Evolutionary conservation across 495 filamentous ascomycete species (phyloP).

Genomic region (Penicillium simplicissimum): DNA sequence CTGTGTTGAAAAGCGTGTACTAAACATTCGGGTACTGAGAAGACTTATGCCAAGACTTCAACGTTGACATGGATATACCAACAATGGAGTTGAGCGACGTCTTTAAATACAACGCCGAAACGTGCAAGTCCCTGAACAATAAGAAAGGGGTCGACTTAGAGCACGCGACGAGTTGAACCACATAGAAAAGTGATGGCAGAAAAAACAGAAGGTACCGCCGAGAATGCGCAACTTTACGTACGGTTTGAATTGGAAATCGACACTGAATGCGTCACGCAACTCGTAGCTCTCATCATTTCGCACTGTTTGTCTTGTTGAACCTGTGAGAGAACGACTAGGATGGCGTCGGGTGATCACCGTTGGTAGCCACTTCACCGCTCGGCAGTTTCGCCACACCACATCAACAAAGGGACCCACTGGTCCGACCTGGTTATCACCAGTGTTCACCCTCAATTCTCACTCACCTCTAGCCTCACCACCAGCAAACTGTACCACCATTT

Average conservation of each 20-base stretch:
- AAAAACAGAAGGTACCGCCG: background rate
- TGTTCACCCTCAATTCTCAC: background rate
- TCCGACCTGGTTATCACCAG: background rate
- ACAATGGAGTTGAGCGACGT: background rate
- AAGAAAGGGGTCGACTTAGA: background rate
- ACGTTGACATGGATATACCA: no score
- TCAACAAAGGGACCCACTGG: constrained; percentile 1
- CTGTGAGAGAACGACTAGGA: no score
- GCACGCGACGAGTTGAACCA: background rate
- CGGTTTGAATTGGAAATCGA: background rate
- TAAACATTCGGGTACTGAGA: no score
- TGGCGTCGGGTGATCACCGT: no score
- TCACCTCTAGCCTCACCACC: background rate
- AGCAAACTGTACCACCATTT: background rate
- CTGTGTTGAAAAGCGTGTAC: no score
- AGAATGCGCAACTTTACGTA: background rate
- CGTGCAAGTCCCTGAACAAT: background rate
- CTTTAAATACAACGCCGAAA: background rate
- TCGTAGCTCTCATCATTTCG: no score
- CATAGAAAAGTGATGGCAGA: background rate
- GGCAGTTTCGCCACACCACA: background rate
- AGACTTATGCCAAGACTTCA: no score
- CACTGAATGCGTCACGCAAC: no score
- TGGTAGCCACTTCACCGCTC: background rate
- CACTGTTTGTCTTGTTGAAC: no score